A percentile compares a stretch with the other conserved stretches of the same genome.
Conservation (phyloP, 2,329 filamentous ascomycete genomes). For the Diaporthe sp. region DNA sequence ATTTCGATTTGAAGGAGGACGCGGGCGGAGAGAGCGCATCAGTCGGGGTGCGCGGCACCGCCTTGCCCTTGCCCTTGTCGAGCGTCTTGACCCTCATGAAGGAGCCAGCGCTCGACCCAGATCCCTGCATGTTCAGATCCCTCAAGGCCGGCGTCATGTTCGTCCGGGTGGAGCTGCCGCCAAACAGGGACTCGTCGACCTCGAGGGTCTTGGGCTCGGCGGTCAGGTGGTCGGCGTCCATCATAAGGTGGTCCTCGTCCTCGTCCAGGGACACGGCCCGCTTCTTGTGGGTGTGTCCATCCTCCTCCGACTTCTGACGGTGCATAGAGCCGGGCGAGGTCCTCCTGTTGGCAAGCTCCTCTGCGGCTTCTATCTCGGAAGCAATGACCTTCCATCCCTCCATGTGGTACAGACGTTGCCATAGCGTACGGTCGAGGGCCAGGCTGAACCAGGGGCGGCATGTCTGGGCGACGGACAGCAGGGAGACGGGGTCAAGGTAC, state of each 20-base stretch:
- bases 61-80: conserved; percentile 54
- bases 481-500: conserved; percentile 84
- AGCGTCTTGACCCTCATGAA: conserved; percentile 47
- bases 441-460: conserved; percentile 87
- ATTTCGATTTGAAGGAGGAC: conserved; percentile 54
- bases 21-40: conserved; percentile 19
- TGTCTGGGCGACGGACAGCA: conserved; percentile 83
- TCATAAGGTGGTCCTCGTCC: conserved; percentile 62
- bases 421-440: conserved; percentile 86
- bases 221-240: conserved; percentile 50
- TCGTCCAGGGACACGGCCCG: conserved; percentile 64
- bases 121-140: conserved; percentile 53
- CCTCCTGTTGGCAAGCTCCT: conserved; percentile 68
- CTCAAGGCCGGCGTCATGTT: conserved; percentile 47
- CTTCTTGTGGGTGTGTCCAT: conserved; percentile 69
- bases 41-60: conserved; percentile 34
- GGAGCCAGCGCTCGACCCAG: conserved; percentile 49
- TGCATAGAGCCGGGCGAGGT: conserved; percentile 58
- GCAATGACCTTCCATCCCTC: conserved; percentile 88
- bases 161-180: conserved; percentile 43
- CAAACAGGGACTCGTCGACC: conserved; percentile 44
- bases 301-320: conserved; percentile 58
- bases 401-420: conserved; percentile 84
- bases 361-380: conserved; percentile 75
- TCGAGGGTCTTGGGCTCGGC: conserved; percentile 47